Base-by-base conservation (phyloP, 2,329 filamentous ascomycete genomes). In the Blastomyces emzantsi region DNA sequence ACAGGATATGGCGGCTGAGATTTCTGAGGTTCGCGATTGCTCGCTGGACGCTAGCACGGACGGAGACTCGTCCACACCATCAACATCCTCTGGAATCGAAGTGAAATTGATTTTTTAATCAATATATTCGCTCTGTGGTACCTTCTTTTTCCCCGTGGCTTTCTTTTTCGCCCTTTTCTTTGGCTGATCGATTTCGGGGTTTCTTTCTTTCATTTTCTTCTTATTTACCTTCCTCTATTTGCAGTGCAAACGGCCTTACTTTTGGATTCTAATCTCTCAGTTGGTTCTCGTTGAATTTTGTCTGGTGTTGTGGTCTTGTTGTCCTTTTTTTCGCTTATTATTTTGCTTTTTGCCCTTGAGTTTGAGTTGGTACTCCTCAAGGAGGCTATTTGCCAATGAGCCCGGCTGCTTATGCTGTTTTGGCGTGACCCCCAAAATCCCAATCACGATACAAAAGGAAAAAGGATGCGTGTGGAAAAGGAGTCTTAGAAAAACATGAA, bases 1-100 rank as follows among this genome's bases (percentile, higher is more conserved):
- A 41, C 91, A 97, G 75, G 93, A 96, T 71, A 94, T 97, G 88
- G 79, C 83, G 47, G 83, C 84, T 52, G 85, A 88, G 69, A 84
- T 87, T 64, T 82, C 90, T 64, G 87, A 94, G 69, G 80, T 90
- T 55, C 73, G 78, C 60, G 74, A 79, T 61, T 75, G 70, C 47
- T 65, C 70, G 17, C 59, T 64, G 22, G 61, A 64, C 51, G 56
- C 67, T 52, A 58, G 57, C 36, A 68, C 64, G 51, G 64, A 66
- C 15, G 39, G 65, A 17, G 64, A 66, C 36, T 51, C 63, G 22
- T 60, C 62, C 1, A 49, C 55, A 30, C 56, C 65, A 17, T 58
- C 62, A 19, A 56, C 62, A 9, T 33, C 57, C 41, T 62, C 65
- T 15, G 59, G 60, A 60, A 55, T 67, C 45, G 65, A 65, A 49